These are phyloP conservation scores for Ananas comosus DNA, from an alignment of 176 grass and related monocot genomes.

Conservation along the genomic window DNA sequence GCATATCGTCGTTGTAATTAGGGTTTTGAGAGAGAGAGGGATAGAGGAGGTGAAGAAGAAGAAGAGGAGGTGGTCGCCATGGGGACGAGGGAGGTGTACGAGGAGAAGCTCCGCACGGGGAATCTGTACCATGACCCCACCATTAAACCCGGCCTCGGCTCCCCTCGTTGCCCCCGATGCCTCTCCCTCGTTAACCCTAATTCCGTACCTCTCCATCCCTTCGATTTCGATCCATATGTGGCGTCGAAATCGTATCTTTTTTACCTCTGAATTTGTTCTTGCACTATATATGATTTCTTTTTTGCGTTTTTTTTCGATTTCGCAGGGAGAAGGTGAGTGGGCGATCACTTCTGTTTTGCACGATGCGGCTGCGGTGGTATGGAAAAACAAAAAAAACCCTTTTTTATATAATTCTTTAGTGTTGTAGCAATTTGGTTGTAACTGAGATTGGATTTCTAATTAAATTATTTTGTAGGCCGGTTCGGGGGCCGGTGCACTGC, in stretches of 20 bases:
- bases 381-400: not conserved
- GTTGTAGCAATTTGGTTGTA: not conserved
- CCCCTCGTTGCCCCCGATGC: constrained; percentile 70
- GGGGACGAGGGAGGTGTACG: constrained; percentile 95
- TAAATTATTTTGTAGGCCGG: constrained; percentile 48
- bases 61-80: constrained; percentile 21
- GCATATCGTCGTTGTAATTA: not conserved
- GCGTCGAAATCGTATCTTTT: not conserved
- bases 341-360: constrained; percentile 71
- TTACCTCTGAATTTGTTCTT: not conserved
- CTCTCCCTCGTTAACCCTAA: constrained; percentile 79
- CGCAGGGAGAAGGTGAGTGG: constrained; percentile 65
- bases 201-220: constrained; percentile 12
- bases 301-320: not conserved
- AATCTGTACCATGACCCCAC: constrained; percentile 83
- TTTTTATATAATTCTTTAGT: not conserved
- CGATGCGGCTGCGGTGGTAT: constrained; percentile 83
- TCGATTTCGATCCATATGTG: not conserved
- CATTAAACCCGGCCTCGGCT: constrained; percentile 74
- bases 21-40: not conserved
- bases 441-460: not conserved
- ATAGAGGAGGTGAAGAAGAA: not conserved
- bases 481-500: constrained; percentile 63
- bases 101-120: constrained; percentile 89
- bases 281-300: constrained; percentile 3